phyloP scores from a whole-genome alignment of 2,329 filamentous ascomycete species.

The Cytospora mali region DNA sequence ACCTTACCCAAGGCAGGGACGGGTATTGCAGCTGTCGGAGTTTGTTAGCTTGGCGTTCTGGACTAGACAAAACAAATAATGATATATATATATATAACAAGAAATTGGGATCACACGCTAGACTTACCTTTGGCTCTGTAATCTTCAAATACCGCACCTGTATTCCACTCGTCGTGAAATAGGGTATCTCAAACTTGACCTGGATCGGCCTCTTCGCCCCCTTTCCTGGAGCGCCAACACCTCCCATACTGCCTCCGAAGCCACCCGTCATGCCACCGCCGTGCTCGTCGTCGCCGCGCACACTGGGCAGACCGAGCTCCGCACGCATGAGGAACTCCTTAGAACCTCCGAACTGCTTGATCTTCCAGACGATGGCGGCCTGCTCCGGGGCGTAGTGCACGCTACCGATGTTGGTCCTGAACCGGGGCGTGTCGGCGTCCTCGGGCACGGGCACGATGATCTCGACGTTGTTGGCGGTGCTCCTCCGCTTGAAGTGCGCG shows the following conservation, averaged over 20 bases:
- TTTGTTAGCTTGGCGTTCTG: slow-evolving; percentile 4
- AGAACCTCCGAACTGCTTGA: slow-evolving; percentile 98
- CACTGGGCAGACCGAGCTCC: slow-evolving; percentile 89
- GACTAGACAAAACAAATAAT: no score
- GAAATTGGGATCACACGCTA: background rate
- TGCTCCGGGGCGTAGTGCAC: slow-evolving; percentile 98
- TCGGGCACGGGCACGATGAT: slow-evolving; percentile 97
- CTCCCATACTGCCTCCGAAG: slow-evolving; percentile 96
- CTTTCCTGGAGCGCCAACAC: slow-evolving; percentile 75
- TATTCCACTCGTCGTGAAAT: slow-evolving; percentile 99
- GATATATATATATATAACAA: no score
- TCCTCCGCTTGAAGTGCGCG: slow-evolving; percentile 96
- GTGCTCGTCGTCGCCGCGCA: slow-evolving; percentile 92
- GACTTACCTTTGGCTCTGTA: slow-evolving; percentile 92
- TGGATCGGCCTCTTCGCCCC: slow-evolving; percentile 92
- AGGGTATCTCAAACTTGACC: slow-evolving; percentile 99
- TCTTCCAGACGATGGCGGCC: slow-evolving; percentile 98
- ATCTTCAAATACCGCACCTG: slow-evolving; percentile 99
- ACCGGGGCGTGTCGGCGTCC: slow-evolving; percentile 92
- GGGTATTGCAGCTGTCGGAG: slow-evolving; percentile 85
- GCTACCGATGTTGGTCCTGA: slow-evolving; percentile 94
- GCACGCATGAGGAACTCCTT: slow-evolving; percentile 99
- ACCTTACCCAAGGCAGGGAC: slow-evolving; percentile 94
- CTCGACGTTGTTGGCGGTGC: slow-evolving; percentile 98
- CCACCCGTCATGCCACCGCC: slow-evolving; percentile 97